These are phyloP conservation scores for Cydonia oblonga DNA, from an alignment of 331 rosid species.

Conservation along the genomic window DNA sequence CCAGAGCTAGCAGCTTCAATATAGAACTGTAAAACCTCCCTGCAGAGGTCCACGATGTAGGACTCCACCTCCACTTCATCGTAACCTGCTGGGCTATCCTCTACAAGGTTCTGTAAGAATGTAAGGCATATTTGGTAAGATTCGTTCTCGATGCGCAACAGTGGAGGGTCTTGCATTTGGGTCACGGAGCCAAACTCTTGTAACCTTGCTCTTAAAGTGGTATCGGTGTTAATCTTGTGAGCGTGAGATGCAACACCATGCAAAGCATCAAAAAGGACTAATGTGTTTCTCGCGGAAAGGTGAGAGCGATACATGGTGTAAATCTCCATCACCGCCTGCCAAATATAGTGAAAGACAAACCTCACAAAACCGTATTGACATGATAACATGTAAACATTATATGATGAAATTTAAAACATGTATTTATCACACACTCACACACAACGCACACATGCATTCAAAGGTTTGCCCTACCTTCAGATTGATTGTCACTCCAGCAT, in stretches of 20 bases:
- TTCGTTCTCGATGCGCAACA: slow-evolving; percentile 88
- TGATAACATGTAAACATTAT: background rate
- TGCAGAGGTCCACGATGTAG: slow-evolving; percentile 58
- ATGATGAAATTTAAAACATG: background rate
- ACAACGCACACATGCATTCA: background rate
- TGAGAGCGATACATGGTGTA: slow-evolving; percentile 63
- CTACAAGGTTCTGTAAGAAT: slow-evolving; percentile 62
- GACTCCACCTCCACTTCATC: slow-evolving; percentile 63
- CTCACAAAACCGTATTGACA: background rate
- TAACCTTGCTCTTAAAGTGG: slow-evolving; percentile 60
- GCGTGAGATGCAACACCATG: slow-evolving; percentile 74
- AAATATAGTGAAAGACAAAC: slow-evolving; percentile 12
- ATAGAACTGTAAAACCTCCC: slow-evolving; percentile 66
- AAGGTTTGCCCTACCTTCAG: background rate
- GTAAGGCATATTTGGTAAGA: slow-evolving; percentile 90
- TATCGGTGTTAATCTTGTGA: slow-evolving; percentile 51
- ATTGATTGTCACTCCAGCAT: background rate
- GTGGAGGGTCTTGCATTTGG: slow-evolving; percentile 98
- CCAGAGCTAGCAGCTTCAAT: slow-evolving; percentile 54
- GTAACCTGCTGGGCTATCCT: slow-evolving; percentile 55
- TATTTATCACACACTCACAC: background rate
- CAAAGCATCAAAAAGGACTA: slow-evolving; percentile 63
- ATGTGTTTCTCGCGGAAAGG: slow-evolving; percentile 51
- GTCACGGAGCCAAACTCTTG: slow-evolving; percentile 82
- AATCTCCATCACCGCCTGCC: slow-evolving; percentile 92